Conservation (phyloP, 768 basidiomycete species). For the Paxillus rubicundulus region DNA sequence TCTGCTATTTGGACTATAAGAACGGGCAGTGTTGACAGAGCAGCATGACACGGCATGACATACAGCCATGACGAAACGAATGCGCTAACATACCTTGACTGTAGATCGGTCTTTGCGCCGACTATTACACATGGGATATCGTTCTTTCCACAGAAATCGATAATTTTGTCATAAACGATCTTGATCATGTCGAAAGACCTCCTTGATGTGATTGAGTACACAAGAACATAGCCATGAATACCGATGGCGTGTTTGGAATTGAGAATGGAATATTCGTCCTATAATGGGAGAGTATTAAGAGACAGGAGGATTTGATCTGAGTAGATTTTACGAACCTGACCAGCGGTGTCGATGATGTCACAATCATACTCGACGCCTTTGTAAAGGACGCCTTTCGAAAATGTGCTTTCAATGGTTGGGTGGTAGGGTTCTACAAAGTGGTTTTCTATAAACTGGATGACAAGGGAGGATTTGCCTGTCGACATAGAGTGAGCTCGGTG, state of each 20-base stretch:
- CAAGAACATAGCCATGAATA: slow-evolving; percentile 95
- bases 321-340: slow-evolving; percentile 62
- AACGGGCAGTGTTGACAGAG: slow-evolving; percentile 21
- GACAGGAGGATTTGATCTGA: not conserved
- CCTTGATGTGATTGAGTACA: slow-evolving; percentile 88
- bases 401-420: slow-evolving; percentile 91
- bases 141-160: slow-evolving; percentile 79
- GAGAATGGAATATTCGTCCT: slow-evolving; percentile 96
- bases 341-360: slow-evolving; percentile 97
- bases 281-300: slow-evolving; percentile 11
- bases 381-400: slow-evolving; percentile 80
- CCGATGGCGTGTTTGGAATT: slow-evolving; percentile 94
- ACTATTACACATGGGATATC: slow-evolving; percentile 93
- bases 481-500: not conserved
- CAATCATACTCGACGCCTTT: slow-evolving; percentile 92
- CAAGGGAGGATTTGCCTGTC: slow-evolving; percentile 92
- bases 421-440: slow-evolving; percentile 92
- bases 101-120: slow-evolving; percentile 87
- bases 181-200: slow-evolving; percentile 94
- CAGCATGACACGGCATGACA: slow-evolving; percentile 8
- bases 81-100: slow-evolving; percentile 55
- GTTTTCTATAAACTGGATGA: slow-evolving; percentile 91
- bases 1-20: slow-evolving; percentile 46
- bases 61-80: slow-evolving; percentile 7
- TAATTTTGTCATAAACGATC: slow-evolving; percentile 90